A percentile compares a stretch with the other conserved stretches of the same genome.
These are phyloP conservation scores for Malassezia obtusa DNA, from an alignment of 1,284 basidiomycete genomes.

Conservation along the genomic window DNA sequence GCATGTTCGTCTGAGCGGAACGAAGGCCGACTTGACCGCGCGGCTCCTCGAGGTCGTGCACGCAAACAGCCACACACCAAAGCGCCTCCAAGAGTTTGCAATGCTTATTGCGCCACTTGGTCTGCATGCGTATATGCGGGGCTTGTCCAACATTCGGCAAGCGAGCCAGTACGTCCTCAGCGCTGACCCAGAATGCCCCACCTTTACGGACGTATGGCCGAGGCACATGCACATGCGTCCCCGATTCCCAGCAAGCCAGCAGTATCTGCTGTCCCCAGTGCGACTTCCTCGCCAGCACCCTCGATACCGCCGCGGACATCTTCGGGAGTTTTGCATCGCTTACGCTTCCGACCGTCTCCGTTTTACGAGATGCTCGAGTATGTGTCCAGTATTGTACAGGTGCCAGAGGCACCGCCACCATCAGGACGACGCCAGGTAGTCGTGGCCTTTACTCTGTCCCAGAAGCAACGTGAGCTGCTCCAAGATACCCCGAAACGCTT, in stretches of 20 bases:
- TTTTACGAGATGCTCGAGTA: conserved; percentile 37
- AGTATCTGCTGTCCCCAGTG: not conserved
- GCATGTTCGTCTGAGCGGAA: conserved; percentile 25
- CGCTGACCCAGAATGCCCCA: not conserved
- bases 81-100: conserved; percentile 20
- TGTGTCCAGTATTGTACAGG: conserved; percentile 23
- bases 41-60: conserved; percentile 20
- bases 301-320: conserved; percentile 4
- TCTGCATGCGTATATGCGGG: conserved; percentile 1
- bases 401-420: conserved; percentile 27
- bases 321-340: conserved; percentile 1
- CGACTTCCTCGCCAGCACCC: not conserved
- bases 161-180: conserved; percentile 2
- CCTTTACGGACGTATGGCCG: conserved; percentile 2
- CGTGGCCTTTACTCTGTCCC: conserved; percentile 22
- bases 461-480: conserved; percentile 22
- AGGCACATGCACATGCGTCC: not conserved
- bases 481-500: conserved; percentile 10
- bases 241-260: not conserved
- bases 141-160: not conserved
- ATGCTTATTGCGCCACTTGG: conserved; percentile 22
- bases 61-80: conserved; percentile 11
- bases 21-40: conserved; percentile 28
- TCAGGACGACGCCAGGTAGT: conserved; percentile 23
- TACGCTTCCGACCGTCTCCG: conserved; percentile 31